A percentile compares a stretch with the other conserved stretches of the same genome.
These are phyloP conservation scores for Hypoxylon perforatum DNA, from an alignment of 495 filamentous ascomycete genomes.

Conservation along the genomic window DNA sequence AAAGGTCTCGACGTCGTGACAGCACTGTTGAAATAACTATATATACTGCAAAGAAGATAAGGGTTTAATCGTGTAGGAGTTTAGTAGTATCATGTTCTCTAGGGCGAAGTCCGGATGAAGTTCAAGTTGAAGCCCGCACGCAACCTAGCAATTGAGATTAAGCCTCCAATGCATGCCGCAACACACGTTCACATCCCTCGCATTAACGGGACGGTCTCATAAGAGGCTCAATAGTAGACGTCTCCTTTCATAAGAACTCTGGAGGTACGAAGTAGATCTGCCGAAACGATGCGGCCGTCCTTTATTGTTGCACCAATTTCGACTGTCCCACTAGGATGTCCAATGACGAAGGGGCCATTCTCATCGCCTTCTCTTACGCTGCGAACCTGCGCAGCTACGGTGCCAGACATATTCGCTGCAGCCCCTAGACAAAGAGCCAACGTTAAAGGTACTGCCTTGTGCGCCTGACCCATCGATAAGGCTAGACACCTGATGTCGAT, in stretches of 20 bases:
- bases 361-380: conserved; percentile 38
- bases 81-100: no score
- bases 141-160: no score
- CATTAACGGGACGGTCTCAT: no score
- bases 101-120: no score
- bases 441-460: conserved; percentile 72
- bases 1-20: no score
- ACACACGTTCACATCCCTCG: no score
- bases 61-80: no score
- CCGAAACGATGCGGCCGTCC: conserved; percentile 54
- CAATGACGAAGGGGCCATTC: conserved; percentile 60
- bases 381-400: conserved; percentile 54
- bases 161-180: no score
- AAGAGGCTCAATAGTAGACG: conserved; percentile 62
- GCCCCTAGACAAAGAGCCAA: conserved; percentile 70
- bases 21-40: no score
- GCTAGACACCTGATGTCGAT: conserved; percentile 61
- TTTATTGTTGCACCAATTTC: conserved; percentile 62
- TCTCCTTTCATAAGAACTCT: conserved; percentile 66
- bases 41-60: no score
- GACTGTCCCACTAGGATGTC: conserved; percentile 70
- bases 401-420: conserved; percentile 63
- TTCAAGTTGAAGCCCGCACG: no score
- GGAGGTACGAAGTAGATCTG: conserved; percentile 65
- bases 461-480: conserved; percentile 67